Evolutionary conservation across 2,329 filamentous ascomycete species (phyloP).

Genomic region (Clonostachys byssicola): DNA sequence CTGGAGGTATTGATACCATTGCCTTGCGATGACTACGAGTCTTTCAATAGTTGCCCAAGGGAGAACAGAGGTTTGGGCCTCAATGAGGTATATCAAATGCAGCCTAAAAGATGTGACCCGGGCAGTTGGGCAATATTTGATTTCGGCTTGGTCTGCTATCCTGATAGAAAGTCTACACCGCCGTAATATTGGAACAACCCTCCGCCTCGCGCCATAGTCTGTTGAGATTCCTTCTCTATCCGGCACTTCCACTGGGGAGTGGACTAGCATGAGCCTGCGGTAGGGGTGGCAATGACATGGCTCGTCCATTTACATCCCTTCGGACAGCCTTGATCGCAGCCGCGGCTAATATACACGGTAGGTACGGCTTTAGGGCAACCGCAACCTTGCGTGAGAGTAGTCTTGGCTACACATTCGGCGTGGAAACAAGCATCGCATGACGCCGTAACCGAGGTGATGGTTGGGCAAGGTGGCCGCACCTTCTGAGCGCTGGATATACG

Average conservation of each 20-base stretch:
- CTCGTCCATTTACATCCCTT: slow-evolving; percentile 18
- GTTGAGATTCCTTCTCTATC: not conserved
- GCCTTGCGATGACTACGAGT: too few species aligned
- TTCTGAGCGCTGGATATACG: too few species aligned
- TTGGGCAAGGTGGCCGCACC: slow-evolving; percentile 17
- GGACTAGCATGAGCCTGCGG: too few species aligned
- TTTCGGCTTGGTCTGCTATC: too few species aligned
- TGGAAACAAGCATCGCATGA: slow-evolving; percentile 25
- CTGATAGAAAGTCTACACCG: too few species aligned
- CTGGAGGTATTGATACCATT: too few species aligned
- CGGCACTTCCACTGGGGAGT: not conserved
- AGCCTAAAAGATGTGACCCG: too few species aligned
- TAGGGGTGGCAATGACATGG: slow-evolving; percentile 13
- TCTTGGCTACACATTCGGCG: slow-evolving; percentile 18
- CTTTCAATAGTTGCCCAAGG: too few species aligned
- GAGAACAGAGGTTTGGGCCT: too few species aligned
- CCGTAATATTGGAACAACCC: too few species aligned
- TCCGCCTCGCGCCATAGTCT: not conserved
- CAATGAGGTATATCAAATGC: too few species aligned
- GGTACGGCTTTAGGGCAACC: slow-evolving; percentile 21
- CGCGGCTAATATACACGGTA: slow-evolving; percentile 18
- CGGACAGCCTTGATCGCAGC: slow-evolving; percentile 14
- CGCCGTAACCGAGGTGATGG: slow-evolving; percentile 19
- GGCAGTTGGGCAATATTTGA: too few species aligned
- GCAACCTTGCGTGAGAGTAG: slow-evolving; percentile 20